These are phyloP conservation scores for Oryza brachyantha DNA, from an alignment of 176 grass and related monocot species.

Conservation along the genomic window DNA sequence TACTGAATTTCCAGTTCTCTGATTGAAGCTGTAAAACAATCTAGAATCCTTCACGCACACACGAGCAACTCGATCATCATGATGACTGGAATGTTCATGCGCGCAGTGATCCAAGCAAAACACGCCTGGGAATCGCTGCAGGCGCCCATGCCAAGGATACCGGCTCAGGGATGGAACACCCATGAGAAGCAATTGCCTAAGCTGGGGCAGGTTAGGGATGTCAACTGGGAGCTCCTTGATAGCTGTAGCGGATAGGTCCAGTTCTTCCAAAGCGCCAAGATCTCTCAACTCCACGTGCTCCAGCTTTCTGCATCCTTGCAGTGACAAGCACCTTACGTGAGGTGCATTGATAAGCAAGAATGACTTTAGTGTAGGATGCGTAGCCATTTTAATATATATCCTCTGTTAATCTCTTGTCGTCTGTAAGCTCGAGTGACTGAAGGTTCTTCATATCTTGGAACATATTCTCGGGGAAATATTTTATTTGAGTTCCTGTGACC, in stretches of 20 bases:
- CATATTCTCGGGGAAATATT: neutral
- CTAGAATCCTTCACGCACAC: neutral
- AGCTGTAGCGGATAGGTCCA: neutral
- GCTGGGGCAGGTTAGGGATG: neutral
- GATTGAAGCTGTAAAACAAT: neutral
- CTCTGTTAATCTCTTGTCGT: neutral
- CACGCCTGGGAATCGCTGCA: neutral
- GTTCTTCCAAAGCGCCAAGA: neutral
- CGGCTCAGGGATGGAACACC: neutral
- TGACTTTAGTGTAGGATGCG: neutral
- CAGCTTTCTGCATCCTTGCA: neutral
- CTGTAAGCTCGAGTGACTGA: neutral
- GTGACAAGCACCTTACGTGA: neutral
- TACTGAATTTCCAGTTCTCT: fast-evolving
- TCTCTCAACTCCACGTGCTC: neutral
- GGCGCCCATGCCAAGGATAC: constrained; percentile 29
- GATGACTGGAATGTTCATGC: neutral
- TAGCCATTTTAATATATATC: too few relatives aligned
- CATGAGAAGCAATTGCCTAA: neutral
- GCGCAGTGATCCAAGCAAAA: neutral
- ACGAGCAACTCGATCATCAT: neutral
- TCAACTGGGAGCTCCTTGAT: neutral
- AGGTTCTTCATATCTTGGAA: neutral
- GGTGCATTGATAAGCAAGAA: neutral
- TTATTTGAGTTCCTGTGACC: neutral